Evolutionary conservation across 2,329 filamentous ascomycete species (phyloP), one percentile per base, ranked within the genome.

Genomic region (Phoma sp.): DNA sequence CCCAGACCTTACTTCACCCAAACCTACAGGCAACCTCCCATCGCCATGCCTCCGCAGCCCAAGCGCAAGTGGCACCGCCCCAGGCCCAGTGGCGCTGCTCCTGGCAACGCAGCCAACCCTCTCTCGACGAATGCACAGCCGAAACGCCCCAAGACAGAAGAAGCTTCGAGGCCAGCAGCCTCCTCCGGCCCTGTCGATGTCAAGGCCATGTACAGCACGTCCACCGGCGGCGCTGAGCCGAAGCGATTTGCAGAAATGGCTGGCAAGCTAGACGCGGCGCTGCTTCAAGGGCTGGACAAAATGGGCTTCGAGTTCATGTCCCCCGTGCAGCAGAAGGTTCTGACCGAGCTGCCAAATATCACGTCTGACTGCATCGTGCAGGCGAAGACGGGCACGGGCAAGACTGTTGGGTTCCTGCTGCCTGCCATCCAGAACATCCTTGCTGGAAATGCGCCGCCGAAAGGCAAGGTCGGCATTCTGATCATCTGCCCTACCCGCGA

Each of bases 311-410:
- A 75, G 70, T 75, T 66, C 60, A 82, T 83, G 81, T 80, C 79
- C 6, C 80, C 82, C 2, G 82, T 84, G 10, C 82, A 84, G 61
- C 77, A 82, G 45, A 80, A 79, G 64, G 80, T 83, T 5, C 69
- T 84, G 51, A 79, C 73, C 2, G 77, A 82, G 55, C 73, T 84
- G 24, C 80, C 81, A 7, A 74, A 67, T 35, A 77, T 78, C 67
- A 75, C 75, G 35, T 77, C 77, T 41, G 82, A 84, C 62, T 83
- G 81, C 57, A 77, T 84, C 30, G 83, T 83, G 29, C 81, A 83
- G 58, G 78, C 79, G 30, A 80, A 79, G 60, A 82, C 79, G 0
- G 79, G 79, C 4, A 81, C 79, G 1, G 79, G 79, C 49, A 82
- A 82, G 62, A 82, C 79, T 4, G 69, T 80, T 22, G 79, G 78